Evolutionary conservation across 306 rosid species (phyloP).

Genomic region (Acmispon strigosus): DNA sequence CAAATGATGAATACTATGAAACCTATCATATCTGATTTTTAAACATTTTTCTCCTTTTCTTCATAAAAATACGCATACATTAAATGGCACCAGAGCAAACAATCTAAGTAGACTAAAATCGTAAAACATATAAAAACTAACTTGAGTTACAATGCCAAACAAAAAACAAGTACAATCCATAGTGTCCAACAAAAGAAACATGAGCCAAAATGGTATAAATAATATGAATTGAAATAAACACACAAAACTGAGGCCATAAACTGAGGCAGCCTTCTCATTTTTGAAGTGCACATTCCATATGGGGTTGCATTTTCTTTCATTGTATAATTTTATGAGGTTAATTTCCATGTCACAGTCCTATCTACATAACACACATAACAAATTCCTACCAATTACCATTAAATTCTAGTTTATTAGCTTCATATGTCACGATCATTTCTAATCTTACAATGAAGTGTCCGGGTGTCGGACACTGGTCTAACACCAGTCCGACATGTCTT

Average conservation of each 20-base stretch:
- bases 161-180: background rate
- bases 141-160: slow-evolving; percentile 2
- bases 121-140: background rate
- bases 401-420: background rate
- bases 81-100: slow-evolving; percentile 1
- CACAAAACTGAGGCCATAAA: background rate
- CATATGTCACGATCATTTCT: background rate
- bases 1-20: slow-evolving; percentile 12
- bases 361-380: background rate
- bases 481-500: too few relatives aligned
- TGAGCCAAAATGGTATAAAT: background rate
- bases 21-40: background rate
- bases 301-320: background rate
- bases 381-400: background rate
- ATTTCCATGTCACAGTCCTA: background rate
- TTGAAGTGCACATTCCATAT: background rate
- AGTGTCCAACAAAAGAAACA: background rate
- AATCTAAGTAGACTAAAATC: background rate
- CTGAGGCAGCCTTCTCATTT: slow-evolving; percentile 1
- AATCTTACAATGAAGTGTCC: too few relatives aligned
- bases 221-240: background rate
- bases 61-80: background rate
- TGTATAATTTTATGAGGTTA: background rate
- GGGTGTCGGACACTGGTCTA: too few relatives aligned
- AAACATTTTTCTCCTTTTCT: background rate